phyloP scores from a whole-genome alignment of 208 protist species.

The Sergeia podlipaevii region DNA sequence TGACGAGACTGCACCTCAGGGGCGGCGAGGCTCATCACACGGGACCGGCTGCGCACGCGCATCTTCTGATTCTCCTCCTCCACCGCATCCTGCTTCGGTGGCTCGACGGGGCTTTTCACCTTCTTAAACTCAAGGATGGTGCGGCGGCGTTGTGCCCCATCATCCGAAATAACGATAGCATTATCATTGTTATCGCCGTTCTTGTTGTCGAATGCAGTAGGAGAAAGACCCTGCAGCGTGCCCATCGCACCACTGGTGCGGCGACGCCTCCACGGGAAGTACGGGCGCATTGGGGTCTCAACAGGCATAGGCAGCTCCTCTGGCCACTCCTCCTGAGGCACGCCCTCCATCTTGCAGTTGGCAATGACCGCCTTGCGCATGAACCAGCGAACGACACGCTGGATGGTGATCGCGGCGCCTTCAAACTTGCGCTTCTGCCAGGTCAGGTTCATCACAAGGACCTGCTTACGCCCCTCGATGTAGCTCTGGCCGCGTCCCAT shows the following conservation, averaged over 20 bases:
- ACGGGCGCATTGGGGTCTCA: slow-evolving; percentile 22
- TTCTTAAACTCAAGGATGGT: slow-evolving; percentile 57
- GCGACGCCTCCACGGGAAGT: slow-evolving; percentile 67
- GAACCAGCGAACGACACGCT: slow-evolving; percentile 65
- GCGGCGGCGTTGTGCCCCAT: slow-evolving; percentile 9
- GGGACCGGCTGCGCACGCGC: slow-evolving; percentile 21
- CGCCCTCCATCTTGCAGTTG: slow-evolving; percentile 5
- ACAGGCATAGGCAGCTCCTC: slow-evolving; percentile 37
- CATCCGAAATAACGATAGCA: background rate
- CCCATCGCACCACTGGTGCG: background rate
- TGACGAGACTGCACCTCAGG: slow-evolving; percentile 49
- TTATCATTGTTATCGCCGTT: background rate
- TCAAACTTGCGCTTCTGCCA: slow-evolving; percentile 78
- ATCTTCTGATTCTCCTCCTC: slow-evolving; percentile 53
- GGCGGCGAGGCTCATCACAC: slow-evolving; percentile 19
- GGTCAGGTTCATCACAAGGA: slow-evolving; percentile 30
- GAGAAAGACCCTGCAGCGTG: background rate
- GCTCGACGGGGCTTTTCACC: slow-evolving; percentile 17
- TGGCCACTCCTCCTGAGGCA: slow-evolving; percentile 23
- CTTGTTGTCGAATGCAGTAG: background rate
- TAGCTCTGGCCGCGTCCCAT: slow-evolving; percentile 34
- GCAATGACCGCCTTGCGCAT: slow-evolving; percentile 22
- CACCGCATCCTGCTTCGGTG: slow-evolving; percentile 42
- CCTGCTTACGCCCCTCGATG: slow-evolving; percentile 18
- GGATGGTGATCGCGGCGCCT: slow-evolving; percentile 53